Base-by-base conservation (phyloP, 768 basidiomycete genomes). In the Suillus hirtellus region DNA sequence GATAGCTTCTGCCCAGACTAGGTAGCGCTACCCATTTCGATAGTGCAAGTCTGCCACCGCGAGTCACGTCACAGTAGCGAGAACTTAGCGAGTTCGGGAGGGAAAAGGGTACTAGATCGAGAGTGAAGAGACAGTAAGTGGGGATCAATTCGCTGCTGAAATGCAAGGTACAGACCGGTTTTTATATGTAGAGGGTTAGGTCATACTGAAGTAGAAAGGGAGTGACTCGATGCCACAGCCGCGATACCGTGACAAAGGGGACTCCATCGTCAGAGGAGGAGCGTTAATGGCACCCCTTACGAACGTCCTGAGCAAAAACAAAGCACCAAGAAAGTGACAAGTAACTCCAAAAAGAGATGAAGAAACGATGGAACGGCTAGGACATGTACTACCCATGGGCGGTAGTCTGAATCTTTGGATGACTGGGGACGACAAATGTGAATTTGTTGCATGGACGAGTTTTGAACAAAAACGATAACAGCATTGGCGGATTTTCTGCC, bases 271-370 rank as follows among this genome's bases (percentile, higher is more conserved):
- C 47, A 49, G 14, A 47, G 46, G 14, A 47, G 46, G 21, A 49
- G 21, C 7, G 14, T 21, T 21, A 14, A 47, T 47, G 21, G 2
- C 21, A 24, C 44, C 11, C 44, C 44, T 46, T 12, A 11, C 10
- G n/a, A 21, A 66, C 37, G 12, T 66, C 60, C 61, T 74, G 75
- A 44, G 70, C 70, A 47, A 64, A 56, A 59, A 66, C 65, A 50
- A 59, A 43, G 35, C 49, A 21, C 7, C 59, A 19, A n/a, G 21
- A 19, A 63, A 27, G 27, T 10, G 27, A 17, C 9, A 50, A 47
- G 44, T 65, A 43, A 7, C 35, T 60, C 31, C 43, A 49, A 46
- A 35, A 19, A 27, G 42, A 42, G 27, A 11, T 17, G 24, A 17
- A 31, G 38, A 19, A 38, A 31, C 24, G 4, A 42, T 60, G 2